Percentiles rank a stretch among this genome's conserved stretches.
phyloP scores from a whole-genome alignment of 1,139 yeast species.

The Nematodospora anomalae region DNA sequence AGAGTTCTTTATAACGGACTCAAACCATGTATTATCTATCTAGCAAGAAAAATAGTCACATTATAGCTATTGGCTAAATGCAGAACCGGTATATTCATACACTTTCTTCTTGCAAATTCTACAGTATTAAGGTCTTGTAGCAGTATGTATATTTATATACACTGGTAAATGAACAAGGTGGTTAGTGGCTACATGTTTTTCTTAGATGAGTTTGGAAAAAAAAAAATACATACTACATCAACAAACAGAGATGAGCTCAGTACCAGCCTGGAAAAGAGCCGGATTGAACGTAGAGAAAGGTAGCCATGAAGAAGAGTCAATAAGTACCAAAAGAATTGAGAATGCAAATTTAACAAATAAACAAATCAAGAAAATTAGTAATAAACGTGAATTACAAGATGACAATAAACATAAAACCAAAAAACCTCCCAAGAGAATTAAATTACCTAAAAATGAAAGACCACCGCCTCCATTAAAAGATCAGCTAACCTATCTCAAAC shows the following conservation, averaged over 20 bases:
- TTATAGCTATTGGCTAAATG: not conserved
- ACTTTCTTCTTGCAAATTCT: not conserved
- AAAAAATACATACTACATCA: not conserved
- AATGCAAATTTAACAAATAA: conserved; percentile 47
- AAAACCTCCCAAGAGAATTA: conserved; percentile 72
- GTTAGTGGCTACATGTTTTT: not conserved
- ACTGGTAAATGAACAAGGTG: not conserved
- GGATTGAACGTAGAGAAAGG: conserved; percentile 63
- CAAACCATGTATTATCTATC: conserved; percentile 54
- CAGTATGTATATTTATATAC: not conserved
- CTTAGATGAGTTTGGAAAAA: not conserved
- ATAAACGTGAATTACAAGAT: conserved; percentile 29
- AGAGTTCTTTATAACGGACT: conserved; percentile 42
- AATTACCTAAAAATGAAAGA: conserved; percentile 73
- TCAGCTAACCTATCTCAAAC: conserved; percentile 72
- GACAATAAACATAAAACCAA: conserved; percentile 29
- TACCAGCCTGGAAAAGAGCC: conserved; percentile 91
- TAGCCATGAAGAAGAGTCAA: conserved; percentile 39
- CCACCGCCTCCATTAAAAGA: conserved; percentile 79
- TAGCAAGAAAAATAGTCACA: conserved; percentile 16
- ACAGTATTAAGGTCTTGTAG: not conserved
- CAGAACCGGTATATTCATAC: not conserved
- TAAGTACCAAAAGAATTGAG: conserved; percentile 42
- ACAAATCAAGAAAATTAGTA: conserved; percentile 44
- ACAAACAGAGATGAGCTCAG: conserved; percentile 14